A percentile compares a stretch with the other conserved stretches of the same genome.
These are phyloP conservation scores for Ophiostoma himal-ulmi DNA, from an alignment of 2,329 filamentous ascomycete species.

Conservation along the genomic window DNA sequence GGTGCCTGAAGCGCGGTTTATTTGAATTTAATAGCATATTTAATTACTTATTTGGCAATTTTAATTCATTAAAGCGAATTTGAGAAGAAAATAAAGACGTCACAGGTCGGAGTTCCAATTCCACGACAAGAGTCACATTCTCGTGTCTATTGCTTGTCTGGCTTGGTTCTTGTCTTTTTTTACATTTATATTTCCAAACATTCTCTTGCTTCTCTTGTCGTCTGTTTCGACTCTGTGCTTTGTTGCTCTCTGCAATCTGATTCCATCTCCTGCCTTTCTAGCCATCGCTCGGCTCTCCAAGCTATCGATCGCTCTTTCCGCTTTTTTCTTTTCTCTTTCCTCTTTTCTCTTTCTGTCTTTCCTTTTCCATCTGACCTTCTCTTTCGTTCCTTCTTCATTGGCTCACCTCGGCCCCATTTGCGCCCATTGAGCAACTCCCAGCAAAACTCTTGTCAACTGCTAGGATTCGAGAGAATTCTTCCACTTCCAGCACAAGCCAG, in stretches of 20 bases:
- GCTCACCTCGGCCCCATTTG: not conserved
- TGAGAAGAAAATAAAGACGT: not conserved
- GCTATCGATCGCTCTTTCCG: not conserved
- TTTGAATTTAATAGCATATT: not conserved
- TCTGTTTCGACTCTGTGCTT: not conserved
- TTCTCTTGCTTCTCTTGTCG: constrained; percentile 1
- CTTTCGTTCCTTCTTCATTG: constrained; percentile 6
- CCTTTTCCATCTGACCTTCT: not conserved
- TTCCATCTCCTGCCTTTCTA: not conserved
- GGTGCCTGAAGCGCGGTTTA: not conserved
- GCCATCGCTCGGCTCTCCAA: not conserved
- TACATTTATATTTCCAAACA: not conserved
- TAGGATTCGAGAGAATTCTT: not conserved
- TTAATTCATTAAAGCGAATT: not conserved
- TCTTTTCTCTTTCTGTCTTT: not conserved
- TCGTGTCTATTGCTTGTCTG: not conserved
- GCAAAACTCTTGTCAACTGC: not conserved
- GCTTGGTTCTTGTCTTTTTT: not conserved
- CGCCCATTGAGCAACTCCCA: not conserved
- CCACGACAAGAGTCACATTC: not conserved
- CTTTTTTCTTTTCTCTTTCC: not conserved
- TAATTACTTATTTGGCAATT: not conserved
- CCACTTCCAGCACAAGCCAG: constrained; percentile 1
- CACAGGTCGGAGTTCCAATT: not conserved
- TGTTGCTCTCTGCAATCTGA: not conserved